phyloP scores from a whole-genome alignment of 1,284 basidiomycete species.

The Melampsora abietis-canadensis region DNA sequence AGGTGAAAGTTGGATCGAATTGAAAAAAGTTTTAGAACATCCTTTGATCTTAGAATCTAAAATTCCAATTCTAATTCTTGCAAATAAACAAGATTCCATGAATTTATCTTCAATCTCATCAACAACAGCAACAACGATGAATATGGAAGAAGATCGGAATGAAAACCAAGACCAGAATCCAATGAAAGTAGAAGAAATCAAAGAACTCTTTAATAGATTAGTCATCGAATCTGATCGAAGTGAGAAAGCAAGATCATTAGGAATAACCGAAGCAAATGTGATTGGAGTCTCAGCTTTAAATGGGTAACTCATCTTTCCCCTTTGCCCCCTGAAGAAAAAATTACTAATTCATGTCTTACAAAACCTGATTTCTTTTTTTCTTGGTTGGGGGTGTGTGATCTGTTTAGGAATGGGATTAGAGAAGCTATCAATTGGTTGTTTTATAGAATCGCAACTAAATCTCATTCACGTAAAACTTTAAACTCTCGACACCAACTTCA shows the following conservation, averaged over 20 bases:
- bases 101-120: too few species aligned
- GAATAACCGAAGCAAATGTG: conserved; percentile 35
- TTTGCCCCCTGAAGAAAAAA: too few species aligned
- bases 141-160: neutral
- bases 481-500: too few species aligned
- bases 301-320: too few species aligned
- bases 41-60: conserved; percentile 20
- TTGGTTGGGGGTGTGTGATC: neutral
- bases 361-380: too few species aligned
- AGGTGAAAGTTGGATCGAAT: conserved; percentile 36
- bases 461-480: conserved; percentile 29
- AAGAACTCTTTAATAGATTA: conserved; percentile 33
- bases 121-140: too few species aligned
- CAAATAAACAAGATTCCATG: conserved; percentile 33
- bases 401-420: conserved; percentile 20
- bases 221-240: conserved; percentile 39
- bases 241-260: conserved; percentile 33
- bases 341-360: too few species aligned
- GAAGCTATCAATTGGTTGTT: conserved; percentile 42
- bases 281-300: conserved; percentile 29
- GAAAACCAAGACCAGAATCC: conserved; percentile 6
- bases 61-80: conserved; percentile 33
- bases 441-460: conserved; percentile 27
- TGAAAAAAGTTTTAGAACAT: conserved; percentile 28
- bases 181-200: conserved; percentile 36